Percentiles rank a stretch among this genome's conserved stretches.
Conservation (phyloP, 768 basidiomycete species). For the Mrakia frigida region DNA sequence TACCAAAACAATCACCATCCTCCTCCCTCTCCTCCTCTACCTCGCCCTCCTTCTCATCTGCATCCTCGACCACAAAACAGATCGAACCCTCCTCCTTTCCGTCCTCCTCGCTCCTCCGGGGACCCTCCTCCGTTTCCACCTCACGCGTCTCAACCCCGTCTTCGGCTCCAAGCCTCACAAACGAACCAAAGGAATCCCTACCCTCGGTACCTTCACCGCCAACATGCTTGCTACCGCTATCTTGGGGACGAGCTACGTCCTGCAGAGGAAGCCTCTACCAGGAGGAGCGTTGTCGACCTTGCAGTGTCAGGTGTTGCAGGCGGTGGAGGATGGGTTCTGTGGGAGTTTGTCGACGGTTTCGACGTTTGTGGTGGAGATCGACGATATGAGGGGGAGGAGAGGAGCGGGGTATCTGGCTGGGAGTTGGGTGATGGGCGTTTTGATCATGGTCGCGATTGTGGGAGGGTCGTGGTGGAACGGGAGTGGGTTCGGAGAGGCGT, state of each 20-base stretch:
- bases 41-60: slow-evolving; percentile 75
- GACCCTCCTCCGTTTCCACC: slow-evolving; percentile 70
- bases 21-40: slow-evolving; percentile 61
- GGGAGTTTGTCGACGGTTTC: slow-evolving; percentile 91
- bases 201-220: slow-evolving; percentile 42
- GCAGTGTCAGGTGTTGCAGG: slow-evolving; percentile 70
- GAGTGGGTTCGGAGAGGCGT: not conserved
- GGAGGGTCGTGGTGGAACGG: slow-evolving; percentile 59
- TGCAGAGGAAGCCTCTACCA: slow-evolving; percentile 52
- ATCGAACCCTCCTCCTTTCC: slow-evolving; percentile 76
- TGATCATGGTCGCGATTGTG: slow-evolving; percentile 64
- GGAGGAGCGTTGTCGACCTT: slow-evolving; percentile 32
- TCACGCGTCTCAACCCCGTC: slow-evolving; percentile 69
- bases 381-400: slow-evolving; percentile 53
- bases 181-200: slow-evolving; percentile 34
- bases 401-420: slow-evolving; percentile 63
- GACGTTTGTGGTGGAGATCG: slow-evolving; percentile 79
- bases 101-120: slow-evolving; percentile 87
- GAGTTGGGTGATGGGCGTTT: slow-evolving; percentile 67
- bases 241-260: slow-evolving; percentile 64
- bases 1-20: slow-evolving; percentile 27
- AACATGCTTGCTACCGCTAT: slow-evolving; percentile 69
- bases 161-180: slow-evolving; percentile 31
- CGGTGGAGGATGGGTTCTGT: slow-evolving; percentile 85
- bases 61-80: slow-evolving; percentile 51